Evolutionary conservation across 345 rosid species (phyloP).

Genomic region (Rubroshorea leprosula): DNA sequence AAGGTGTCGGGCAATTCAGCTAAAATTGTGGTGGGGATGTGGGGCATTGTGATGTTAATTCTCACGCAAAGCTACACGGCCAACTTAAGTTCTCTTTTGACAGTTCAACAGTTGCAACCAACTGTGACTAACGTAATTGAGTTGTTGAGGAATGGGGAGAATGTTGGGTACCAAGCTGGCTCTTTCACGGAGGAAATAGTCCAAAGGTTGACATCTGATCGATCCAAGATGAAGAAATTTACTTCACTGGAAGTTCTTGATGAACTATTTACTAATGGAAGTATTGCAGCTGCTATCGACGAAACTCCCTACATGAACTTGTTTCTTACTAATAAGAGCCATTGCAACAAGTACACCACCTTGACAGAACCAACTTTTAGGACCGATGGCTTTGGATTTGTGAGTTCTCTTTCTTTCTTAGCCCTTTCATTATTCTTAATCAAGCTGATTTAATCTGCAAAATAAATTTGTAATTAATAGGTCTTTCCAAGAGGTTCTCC

Average conservation of each 20-base stretch:
- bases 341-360: constrained; percentile 1
- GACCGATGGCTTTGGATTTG: constrained; percentile 12
- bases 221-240: not conserved
- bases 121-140: not conserved
- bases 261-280: not conserved
- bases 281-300: not conserved
- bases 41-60: constrained; percentile 22
- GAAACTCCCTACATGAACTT: constrained; percentile 12
- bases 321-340: constrained; percentile 3
- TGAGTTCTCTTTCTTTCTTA: no score
- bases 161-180: not conserved
- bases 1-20: constrained; percentile 4
- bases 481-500: no score
- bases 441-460: no score
- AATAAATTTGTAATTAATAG: no score
- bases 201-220: not conserved
- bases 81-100: constrained; percentile 17
- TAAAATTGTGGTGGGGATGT: constrained; percentile 18
- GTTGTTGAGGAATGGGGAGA: not conserved
- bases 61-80: constrained; percentile 16
- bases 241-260: not conserved
- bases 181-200: not conserved
- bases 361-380: not conserved
- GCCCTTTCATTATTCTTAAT: no score
- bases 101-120: constrained; percentile 2